Evolutionary conservation across 2,329 filamentous ascomycete genomes (phyloP), one percentile per base, ranked within the genome.

Genomic region (Botrytis fragariae): DNA sequence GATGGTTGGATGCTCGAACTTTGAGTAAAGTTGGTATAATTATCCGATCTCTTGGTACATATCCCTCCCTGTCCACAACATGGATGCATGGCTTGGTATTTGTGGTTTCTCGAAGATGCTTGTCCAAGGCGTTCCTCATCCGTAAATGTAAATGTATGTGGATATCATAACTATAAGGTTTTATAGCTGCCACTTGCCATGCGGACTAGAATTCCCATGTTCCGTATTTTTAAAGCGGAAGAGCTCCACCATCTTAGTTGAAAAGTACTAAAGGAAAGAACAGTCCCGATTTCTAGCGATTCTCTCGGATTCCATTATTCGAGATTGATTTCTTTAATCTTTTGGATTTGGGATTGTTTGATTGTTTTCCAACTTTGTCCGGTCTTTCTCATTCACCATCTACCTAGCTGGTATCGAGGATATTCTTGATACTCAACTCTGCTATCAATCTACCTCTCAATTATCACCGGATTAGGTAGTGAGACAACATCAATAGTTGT

Each of bases 191-290:
- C 61, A 63, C 25, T 63, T 63, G 61, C 37, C 10, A 63, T 63
- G 61, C 61, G 9, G 39, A 63, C 48, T 54, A 54, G 10, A 64
- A 32, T 64, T 42, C 42, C 61, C 61, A 64, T 67, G 64, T 67
- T 51, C 44, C 44, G 61, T 67, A 29, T 65, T 63, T 48, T 44
- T 35, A 67, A 67, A 63, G 61, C 61, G 61, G 37, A 48, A 67
- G 44, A 67, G 44, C 32, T 67, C 63, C 63, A 45, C 37, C 44
- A 29, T 48, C 22, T 35, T 35, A 29, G 63, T 45, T 22, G 59
- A 71, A 71, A 64, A 64, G 59, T 71, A 71, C 69, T 71, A 71
- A 71, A 71, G 69, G 69, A 57, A 71, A 71, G 54, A 39, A 64
- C 22, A 54, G 45, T 51, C 69, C 69, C 59, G 29, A 62, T 63